These are phyloP conservation scores for Crepidotus variabilis DNA, from an alignment of 768 basidiomycete species.

Conservation along the genomic window DNA sequence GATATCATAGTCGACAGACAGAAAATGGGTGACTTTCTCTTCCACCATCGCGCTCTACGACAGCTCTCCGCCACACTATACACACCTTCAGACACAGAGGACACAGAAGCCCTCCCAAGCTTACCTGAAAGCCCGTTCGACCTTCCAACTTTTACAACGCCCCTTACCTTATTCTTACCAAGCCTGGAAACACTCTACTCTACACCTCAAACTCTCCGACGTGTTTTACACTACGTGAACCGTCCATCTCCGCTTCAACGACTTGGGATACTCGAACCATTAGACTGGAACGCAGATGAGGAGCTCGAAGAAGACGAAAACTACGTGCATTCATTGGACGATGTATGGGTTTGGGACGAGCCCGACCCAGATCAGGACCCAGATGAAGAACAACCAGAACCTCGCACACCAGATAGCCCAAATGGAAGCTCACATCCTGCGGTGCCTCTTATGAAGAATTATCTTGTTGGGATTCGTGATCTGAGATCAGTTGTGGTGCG, in stretches of 20 bases:
- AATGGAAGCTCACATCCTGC: not conserved
- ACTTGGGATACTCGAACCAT: conserved; percentile 7
- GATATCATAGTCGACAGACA: conserved; percentile 9
- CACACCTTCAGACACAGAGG: not conserved
- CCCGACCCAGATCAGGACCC: not conserved
- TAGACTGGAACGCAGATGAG: conserved; percentile 10
- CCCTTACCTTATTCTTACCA: conserved; percentile 6
- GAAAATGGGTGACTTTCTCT: conserved; percentile 12
- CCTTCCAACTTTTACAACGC: not conserved
- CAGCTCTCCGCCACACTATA: conserved; percentile 8
- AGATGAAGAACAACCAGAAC: not conserved
- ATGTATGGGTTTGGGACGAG: conserved; percentile 18
- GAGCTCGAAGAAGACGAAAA: conserved; percentile 4
- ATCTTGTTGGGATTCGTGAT: conserved; percentile 4
- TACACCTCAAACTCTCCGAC: not conserved
- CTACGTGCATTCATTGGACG: conserved; percentile 9
- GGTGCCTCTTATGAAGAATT: not conserved
- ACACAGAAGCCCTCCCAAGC: too few relatives aligned
- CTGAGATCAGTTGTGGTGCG: conserved; percentile 5
- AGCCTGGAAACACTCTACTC: conserved; percentile 2
- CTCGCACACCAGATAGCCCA: not conserved
- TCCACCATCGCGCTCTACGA: conserved; percentile 8
- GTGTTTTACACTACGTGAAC: conserved; percentile 5
- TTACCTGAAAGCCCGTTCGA: conserved; percentile 9
- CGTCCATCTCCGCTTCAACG: conserved; percentile 6